Evolutionary conservation across 2,329 filamentous ascomycete species (phyloP).

Genomic region (Aspergillus transmontanensis): DNA sequence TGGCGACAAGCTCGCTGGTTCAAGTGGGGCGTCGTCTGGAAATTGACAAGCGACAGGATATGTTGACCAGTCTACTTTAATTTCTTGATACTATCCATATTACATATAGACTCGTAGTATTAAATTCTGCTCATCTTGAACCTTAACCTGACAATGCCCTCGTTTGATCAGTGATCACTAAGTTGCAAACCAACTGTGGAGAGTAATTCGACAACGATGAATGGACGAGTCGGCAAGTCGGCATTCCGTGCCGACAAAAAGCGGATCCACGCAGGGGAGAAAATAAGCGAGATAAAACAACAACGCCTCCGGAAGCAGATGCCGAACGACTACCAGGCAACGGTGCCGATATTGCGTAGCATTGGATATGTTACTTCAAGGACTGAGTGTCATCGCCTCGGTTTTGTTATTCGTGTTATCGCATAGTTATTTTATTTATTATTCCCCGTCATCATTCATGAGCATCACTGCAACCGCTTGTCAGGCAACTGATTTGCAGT

Average conservation of each 20-base stretch:
- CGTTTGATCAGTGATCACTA: background rate
- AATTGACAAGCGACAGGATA: background rate
- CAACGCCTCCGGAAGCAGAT: background rate
- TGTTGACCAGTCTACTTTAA: background rate
- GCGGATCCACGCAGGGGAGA: background rate
- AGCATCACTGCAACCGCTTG: no score
- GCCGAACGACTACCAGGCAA: background rate
- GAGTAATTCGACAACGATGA: background rate
- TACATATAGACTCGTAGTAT: background rate
- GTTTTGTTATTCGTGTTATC: background rate
- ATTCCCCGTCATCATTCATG: no score
- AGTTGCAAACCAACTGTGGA: background rate
- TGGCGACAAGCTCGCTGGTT: constrained; percentile 9
- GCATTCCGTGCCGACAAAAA: constrained; percentile 1
- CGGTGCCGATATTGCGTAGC: background rate
- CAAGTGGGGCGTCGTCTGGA: background rate
- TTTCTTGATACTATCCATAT: background rate
- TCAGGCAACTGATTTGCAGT: no score
- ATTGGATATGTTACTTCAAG: no score
- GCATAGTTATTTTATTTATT: no score
- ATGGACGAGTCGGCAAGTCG: background rate
- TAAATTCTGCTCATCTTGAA: background rate
- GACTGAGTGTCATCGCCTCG: background rate
- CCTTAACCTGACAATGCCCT: background rate
- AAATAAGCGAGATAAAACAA: background rate